These are phyloP conservation scores for Truncatella angustata DNA, from an alignment of 2,329 filamentous ascomycete genomes.

Conservation along the genomic window DNA sequence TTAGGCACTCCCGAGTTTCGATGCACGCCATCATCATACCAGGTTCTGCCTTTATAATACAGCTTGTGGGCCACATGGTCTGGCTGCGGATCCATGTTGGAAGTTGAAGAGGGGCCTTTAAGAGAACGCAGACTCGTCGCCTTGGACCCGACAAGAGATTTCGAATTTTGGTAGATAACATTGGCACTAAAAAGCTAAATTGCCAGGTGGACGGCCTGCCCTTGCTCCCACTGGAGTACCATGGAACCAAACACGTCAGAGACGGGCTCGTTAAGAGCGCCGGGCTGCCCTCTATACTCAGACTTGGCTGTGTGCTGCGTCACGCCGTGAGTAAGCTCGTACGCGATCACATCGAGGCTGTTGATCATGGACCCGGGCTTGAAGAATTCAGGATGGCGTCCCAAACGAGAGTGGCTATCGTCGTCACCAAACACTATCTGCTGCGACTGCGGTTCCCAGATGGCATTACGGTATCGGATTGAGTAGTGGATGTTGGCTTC, in stretches of 20 bases:
- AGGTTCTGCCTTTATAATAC: slow-evolving; percentile 35
- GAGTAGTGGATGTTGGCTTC: slow-evolving; percentile 57
- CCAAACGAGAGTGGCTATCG: too few relatives aligned
- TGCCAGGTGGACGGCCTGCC: slow-evolving; percentile 52
- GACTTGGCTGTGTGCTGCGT: slow-evolving; percentile 49
- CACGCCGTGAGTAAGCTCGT: slow-evolving; percentile 56
- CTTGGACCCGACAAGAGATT: slow-evolving; percentile 47
- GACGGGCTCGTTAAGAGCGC: slow-evolving; percentile 56
- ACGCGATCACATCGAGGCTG: slow-evolving; percentile 49
- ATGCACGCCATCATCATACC: slow-evolving; percentile 55
- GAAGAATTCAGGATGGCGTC: background rate
- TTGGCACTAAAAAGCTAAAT: slow-evolving; percentile 53
- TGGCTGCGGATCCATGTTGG: slow-evolving; percentile 52
- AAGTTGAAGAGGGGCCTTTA: slow-evolving; percentile 52
- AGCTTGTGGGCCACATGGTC: slow-evolving; percentile 48
- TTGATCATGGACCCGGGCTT: too few relatives aligned
- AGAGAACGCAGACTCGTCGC: slow-evolving; percentile 52
- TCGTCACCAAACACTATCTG: slow-evolving; percentile 46
- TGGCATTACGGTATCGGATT: slow-evolving; percentile 49
- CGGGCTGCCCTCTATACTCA: slow-evolving; percentile 49
- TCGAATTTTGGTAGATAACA: too few relatives aligned
- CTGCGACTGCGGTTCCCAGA: slow-evolving; percentile 46
- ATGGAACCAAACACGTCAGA: slow-evolving; percentile 58
- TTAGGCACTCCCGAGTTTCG: slow-evolving; percentile 58
- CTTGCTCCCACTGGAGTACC: slow-evolving; percentile 51